Evolutionary conservation across 345 rosid species (phyloP), one percentile per base, ranked within the genome.

Genomic region (Salix koriyanagi): DNA sequence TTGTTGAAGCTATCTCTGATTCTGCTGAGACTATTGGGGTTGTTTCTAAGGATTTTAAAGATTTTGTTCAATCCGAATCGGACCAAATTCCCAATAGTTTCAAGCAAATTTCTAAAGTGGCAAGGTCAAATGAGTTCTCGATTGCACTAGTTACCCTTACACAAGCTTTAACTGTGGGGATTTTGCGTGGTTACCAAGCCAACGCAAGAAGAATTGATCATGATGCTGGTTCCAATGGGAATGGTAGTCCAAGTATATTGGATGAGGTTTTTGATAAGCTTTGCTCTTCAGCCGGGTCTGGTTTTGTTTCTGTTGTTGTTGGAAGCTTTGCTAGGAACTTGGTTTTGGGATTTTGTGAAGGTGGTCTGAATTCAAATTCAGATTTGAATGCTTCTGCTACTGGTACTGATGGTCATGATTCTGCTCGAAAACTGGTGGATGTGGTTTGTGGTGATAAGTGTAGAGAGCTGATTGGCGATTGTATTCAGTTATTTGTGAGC

Each of bases 261-360:
- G 89, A 90, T 44, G 82, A 77, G 81, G 91, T 89, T 13, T 75
- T 89, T 75, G 89, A 92, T 72, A 94, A 87, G 89, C 83, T 92
- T 7, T 86, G 88, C 6, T 83, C 91, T 1, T 79, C 89, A 16
- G 81, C 92, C 30, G 97, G 95, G 58, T 83, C 91, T 23, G 92
- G 91, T 79, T 89, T 94, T 36, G 97, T 88, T 44, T 92, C 94
- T n/a, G 88, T 83, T 19, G 86, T 92, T 54, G 94, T 88, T 32
- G 97, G 97, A 65, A 91, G 91, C 83, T 91, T 94, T 67, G 97
- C 98, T 5, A 90, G 89, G 73, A 91, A 87, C 85, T 76, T 92
- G 80, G 91, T 86, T 67, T 71, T 87, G 81, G 92, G 87, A 12
- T 73, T 81, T 64, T 86, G 30, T 74, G 69, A 79, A 1, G 79